Base-by-base conservation (phyloP, 345 rosid species). In the Boechera retrofracta region DNA sequence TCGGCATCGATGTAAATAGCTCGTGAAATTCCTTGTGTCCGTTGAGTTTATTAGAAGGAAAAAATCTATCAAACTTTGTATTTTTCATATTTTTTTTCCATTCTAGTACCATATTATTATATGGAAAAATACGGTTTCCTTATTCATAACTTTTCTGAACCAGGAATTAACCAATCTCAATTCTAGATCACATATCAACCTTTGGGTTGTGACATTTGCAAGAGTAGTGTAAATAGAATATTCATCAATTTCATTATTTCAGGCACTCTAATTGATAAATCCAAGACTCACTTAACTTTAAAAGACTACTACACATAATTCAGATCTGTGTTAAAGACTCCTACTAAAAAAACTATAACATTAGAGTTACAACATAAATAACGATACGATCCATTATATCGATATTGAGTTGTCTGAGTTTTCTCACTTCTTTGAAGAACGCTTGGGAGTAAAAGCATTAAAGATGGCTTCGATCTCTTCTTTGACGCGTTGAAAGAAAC, bases 381-480 rank as follows among this genome's bases (percentile, higher is more conserved):
- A 15, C 16, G 3, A 52, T 18, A 39, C 52, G 24, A 62, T 5
- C 18, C 64, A 59, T 59, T 1, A 33, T n/a, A 60, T 26, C 3
- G 67, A 33, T 47, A 48, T 33, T 15, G 38, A 47, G 67, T 35
- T 59, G 33, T 6, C 3, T 45, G 24, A 29, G 36, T 10, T 10
- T 56, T 44, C 10, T 57, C 65, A 67, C 76, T 82, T 60, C 86
- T 84, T 80, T 65, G 82, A 41, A 59, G 55, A 68, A 68, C 11
- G 79, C 10, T 41, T 59, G 3, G 80, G 85, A 71, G 63, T 85
- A 57, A 87, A 67, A 29, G 85, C 64, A 41, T 67, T 77, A 9
- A 81, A 70, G 45, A 87, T 32, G 24, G 89, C 89, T 74, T 89
- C 84, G 0, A 89, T 53, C 76, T 86, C 88, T 78, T 86, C 89